Evolutionary conservation across 2,329 filamentous ascomycete species (phyloP).

Genomic region (Berkeleyomyces rouxiae): DNA sequence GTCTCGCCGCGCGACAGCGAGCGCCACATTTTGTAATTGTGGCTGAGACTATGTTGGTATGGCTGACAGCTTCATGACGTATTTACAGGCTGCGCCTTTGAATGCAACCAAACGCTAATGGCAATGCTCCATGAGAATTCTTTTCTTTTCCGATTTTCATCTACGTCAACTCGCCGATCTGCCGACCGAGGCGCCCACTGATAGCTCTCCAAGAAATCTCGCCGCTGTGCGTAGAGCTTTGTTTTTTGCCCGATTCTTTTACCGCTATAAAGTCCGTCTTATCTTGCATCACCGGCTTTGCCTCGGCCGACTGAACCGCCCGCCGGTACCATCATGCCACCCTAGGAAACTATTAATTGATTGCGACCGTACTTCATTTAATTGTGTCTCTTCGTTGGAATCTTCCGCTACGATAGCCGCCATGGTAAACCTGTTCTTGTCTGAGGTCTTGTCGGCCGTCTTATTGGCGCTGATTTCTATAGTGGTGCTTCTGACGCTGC

Average conservation of each 20-base stretch:
- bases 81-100: background rate
- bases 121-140: background rate
- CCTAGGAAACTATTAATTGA: background rate
- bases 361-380: background rate
- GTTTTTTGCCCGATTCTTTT: background rate
- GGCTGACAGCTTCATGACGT: background rate
- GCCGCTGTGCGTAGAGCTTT: background rate
- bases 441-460: constrained; percentile 58
- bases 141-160: background rate
- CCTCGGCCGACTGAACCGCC: background rate
- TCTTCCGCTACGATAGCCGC: background rate
- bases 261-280: background rate
- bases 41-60: background rate
- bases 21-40: background rate
- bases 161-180: background rate
- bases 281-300: background rate
- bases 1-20: background rate
- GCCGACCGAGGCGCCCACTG: background rate
- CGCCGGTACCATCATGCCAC: background rate
- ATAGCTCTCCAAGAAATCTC: background rate
- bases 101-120: background rate
- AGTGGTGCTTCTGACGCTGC: constrained; percentile 66
- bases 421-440: constrained; percentile 38
- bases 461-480: constrained; percentile 59
- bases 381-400: background rate